These are phyloP conservation scores for Alternaria dauci DNA, from an alignment of 2,329 filamentous ascomycete genomes.

Conservation along the genomic window DNA sequence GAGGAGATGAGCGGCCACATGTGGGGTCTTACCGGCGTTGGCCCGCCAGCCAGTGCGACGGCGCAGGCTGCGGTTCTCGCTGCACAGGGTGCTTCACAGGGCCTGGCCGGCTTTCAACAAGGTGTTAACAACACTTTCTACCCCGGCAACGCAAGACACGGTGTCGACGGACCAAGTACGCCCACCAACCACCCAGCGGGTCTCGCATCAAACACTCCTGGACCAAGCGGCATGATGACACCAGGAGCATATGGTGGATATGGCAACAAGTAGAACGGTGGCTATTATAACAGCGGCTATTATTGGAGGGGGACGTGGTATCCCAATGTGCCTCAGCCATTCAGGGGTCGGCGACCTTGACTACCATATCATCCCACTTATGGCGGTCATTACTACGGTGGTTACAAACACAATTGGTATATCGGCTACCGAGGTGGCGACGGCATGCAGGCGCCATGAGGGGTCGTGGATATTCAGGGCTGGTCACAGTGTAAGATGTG, in stretches of 20 bases:
- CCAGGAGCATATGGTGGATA: slow-evolving; percentile 58
- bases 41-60: slow-evolving; percentile 64
- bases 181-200: slow-evolving; percentile 66
- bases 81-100: slow-evolving; percentile 51
- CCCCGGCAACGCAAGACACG: slow-evolving; percentile 50
- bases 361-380: neutral
- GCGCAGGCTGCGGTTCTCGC: slow-evolving; percentile 56
- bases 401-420: neutral
- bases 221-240: slow-evolving; percentile 73
- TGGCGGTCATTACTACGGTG: neutral
- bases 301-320: neutral
- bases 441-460: neutral
- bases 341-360: neutral
- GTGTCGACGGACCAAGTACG: slow-evolving; percentile 69
- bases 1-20: slow-evolving; percentile 87
- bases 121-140: slow-evolving; percentile 53
- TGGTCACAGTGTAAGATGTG: neutral
- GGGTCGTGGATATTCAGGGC: neutral
- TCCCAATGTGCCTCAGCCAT: neutral
- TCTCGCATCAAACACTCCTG: slow-evolving; percentile 58
- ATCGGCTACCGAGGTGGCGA: neutral
- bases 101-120: slow-evolving; percentile 37
- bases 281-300: slow-evolving; percentile 9
- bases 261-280: slow-evolving; percentile 41
- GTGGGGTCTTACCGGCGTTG: slow-evolving; percentile 81